Percentiles rank a stretch among this genome's conserved stretches.
phyloP scores from a whole-genome alignment of 371 early-diverging fungal species.

The Lichtheimia corymbifera region DNA sequence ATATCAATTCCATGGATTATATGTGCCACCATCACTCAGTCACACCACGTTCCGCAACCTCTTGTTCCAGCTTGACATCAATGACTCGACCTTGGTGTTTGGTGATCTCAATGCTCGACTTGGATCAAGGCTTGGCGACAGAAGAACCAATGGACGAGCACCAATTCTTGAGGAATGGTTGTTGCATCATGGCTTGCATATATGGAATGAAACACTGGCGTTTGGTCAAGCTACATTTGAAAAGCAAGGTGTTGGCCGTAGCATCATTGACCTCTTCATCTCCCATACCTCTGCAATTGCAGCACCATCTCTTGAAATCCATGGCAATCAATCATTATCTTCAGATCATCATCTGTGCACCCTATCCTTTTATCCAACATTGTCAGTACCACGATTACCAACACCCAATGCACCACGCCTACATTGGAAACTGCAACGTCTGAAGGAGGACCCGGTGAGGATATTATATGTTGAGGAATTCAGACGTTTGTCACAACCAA shows the following conservation, averaged over 20 bases:
- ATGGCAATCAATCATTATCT: neutral
- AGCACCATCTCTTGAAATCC: neutral
- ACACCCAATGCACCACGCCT: conserved; percentile 2
- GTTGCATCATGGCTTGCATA: neutral
- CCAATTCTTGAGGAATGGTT: neutral
- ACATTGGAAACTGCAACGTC: neutral
- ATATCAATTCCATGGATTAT: conserved; percentile 5
- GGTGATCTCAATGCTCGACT: conserved; percentile 8
- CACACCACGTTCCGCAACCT: neutral
- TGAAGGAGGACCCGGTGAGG: neutral
- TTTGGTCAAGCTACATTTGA: conserved; percentile 5
- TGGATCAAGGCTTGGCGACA: neutral
- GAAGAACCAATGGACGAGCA: neutral
- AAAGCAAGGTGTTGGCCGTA: neutral
- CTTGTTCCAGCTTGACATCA: neutral
- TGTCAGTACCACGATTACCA: neutral
- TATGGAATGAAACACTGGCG: conserved; percentile 6
- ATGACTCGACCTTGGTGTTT: conserved; percentile 4
- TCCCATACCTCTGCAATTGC: neutral
- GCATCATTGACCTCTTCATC: conserved; percentile 14
- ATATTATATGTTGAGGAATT: neutral
- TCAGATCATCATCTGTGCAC: conserved; percentile 11
- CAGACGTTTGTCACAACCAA: neutral
- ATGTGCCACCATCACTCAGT: neutral
- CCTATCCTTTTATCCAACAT: neutral